phyloP scores from a whole-genome alignment of 2,329 filamentous ascomycete species.

The Penicillium italicum region DNA sequence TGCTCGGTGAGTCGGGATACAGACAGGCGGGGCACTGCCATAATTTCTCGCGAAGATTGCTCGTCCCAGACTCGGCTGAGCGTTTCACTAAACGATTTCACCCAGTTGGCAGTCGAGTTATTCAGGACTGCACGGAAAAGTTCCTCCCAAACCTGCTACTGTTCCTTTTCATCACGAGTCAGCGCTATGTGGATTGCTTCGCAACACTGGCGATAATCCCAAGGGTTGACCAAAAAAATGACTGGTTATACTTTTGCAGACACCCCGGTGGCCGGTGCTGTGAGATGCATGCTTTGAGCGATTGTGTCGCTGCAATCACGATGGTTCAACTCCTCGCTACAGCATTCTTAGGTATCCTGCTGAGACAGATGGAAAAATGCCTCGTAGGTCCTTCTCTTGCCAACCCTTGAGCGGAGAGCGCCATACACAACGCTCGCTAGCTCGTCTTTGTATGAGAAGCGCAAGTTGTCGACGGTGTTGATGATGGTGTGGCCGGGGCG shows the following conservation, averaged over 20 bases:
- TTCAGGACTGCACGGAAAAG: conserved; percentile 70
- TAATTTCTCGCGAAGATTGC: conserved; percentile 78
- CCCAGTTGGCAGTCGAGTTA: conserved; percentile 84
- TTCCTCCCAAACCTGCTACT: conserved; percentile 67
- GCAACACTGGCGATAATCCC: conserved; percentile 87
- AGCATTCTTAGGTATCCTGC: no score
- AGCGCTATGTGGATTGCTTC: conserved; percentile 80
- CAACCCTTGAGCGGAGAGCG: no score
- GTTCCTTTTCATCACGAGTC: conserved; percentile 74
- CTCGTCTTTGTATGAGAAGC: no score
- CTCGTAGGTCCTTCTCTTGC: no score
- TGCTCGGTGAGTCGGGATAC: conserved; percentile 60
- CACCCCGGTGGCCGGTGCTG: not conserved
- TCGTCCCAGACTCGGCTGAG: conserved; percentile 76
- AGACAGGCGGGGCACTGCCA: conserved; percentile 80
- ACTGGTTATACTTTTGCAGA: not conserved
- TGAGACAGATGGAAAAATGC: no score
- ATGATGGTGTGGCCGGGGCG: no score
- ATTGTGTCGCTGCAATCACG: not conserved
- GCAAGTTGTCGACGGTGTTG: no score
- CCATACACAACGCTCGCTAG: no score
- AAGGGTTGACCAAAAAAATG: conserved; percentile 73
- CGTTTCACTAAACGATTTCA: conserved; percentile 67
- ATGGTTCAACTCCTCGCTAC: no score
- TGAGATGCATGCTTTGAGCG: not conserved